phyloP scores from a whole-genome alignment of 257 asterid species.

The Handroanthus guayacan region DNA sequence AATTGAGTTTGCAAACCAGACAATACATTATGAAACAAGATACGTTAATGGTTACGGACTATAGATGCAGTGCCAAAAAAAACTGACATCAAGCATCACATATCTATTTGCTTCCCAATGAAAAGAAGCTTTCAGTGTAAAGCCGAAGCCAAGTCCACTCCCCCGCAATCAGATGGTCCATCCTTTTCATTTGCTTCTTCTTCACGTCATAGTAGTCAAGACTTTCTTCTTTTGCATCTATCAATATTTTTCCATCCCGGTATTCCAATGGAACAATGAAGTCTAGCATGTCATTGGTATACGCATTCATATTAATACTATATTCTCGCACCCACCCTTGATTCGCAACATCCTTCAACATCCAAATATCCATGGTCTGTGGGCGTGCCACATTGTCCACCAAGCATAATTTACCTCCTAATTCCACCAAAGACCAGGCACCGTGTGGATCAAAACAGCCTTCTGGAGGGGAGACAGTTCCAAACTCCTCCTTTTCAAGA shows the following conservation, averaged over 20 bases:
- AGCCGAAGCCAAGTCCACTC: constrained; percentile 63
- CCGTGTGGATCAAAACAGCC: constrained; percentile 55
- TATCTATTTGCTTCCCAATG: constrained; percentile 45
- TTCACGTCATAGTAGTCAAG: constrained; percentile 59
- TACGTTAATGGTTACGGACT: constrained; percentile 3
- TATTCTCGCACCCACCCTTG: constrained; percentile 55
- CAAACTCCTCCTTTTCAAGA: constrained; percentile 54
- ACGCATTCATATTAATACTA: constrained; percentile 47
- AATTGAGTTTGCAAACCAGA: constrained; percentile 31
- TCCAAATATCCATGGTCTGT: constrained; percentile 59
- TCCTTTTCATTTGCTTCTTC: constrained; percentile 52
- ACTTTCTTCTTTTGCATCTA: constrained; percentile 62
- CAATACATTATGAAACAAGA: constrained; percentile 14
- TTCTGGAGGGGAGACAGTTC: constrained; percentile 57
- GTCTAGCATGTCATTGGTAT: constrained; percentile 41
- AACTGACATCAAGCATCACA: constrained; percentile 41
- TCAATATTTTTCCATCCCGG: constrained; percentile 51
- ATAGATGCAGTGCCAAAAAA: constrained; percentile 40
- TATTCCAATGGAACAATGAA: constrained; percentile 49
- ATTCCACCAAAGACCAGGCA: constrained; percentile 58
- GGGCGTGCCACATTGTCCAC: constrained; percentile 46
- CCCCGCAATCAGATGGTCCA: constrained; percentile 59
- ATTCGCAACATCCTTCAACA: constrained; percentile 49
- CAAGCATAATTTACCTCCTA: constrained; percentile 60
- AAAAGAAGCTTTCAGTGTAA: constrained; percentile 60